Percentiles rank a stretch among this genome's conserved stretches.
phyloP scores from a whole-genome alignment of 208 protist species.

The Vickermania ingenoplastis region DNA sequence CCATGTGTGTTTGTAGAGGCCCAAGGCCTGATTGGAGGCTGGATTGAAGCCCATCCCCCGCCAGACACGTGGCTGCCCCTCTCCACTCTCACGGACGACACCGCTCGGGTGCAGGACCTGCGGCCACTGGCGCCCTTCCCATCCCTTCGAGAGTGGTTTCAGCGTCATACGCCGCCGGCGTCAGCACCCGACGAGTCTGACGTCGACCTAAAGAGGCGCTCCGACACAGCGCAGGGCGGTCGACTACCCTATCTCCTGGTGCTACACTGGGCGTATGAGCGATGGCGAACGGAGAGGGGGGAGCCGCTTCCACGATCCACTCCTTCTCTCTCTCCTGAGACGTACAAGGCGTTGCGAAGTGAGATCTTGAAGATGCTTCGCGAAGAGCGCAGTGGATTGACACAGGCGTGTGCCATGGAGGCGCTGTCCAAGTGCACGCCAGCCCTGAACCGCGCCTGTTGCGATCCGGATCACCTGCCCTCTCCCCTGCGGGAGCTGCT shows the following conservation, averaged over 20 bases:
- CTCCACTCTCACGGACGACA: neutral
- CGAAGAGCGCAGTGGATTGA: constrained; percentile 14
- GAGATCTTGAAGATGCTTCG: constrained; percentile 4
- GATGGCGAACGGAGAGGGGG: neutral
- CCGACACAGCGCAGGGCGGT: too few species aligned
- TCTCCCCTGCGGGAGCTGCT: constrained; percentile 15
- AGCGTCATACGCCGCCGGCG: neutral
- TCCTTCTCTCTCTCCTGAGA: neutral
- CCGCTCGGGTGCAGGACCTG: neutral
- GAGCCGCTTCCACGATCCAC: neutral
- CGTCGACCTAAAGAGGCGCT: too few species aligned
- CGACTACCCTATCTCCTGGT: constrained; percentile 7
- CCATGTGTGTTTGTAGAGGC: constrained; percentile 77
- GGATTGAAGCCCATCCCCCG: neutral
- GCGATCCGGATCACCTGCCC: constrained; percentile 5
- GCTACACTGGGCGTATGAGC: constrained; percentile 2
- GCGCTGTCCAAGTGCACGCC: constrained; percentile 40
- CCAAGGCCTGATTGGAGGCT: constrained; percentile 76
- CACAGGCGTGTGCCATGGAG: constrained; percentile 50
- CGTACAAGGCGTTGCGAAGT: neutral
- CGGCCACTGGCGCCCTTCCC: neutral
- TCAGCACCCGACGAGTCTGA: too few species aligned
- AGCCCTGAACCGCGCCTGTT: constrained; percentile 30
- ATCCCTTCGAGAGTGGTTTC: neutral
- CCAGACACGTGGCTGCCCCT: neutral